phyloP scores from a whole-genome alignment of 441 rosid genomes.

The Francoa sonchifolia region DNA sequence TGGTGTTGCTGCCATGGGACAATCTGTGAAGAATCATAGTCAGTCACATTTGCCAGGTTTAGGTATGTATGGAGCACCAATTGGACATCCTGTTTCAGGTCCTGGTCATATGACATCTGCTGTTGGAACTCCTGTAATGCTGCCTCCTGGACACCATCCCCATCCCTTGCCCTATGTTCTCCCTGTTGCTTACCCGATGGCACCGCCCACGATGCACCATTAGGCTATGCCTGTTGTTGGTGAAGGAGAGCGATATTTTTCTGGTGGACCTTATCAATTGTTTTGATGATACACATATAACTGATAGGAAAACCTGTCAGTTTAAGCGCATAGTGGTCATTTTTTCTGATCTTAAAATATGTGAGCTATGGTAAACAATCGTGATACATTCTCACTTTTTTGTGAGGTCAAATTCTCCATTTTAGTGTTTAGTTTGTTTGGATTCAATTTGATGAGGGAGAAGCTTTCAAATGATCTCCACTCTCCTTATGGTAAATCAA shows the following conservation, averaged over 20 bases:
- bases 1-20: slow-evolving; percentile 18
- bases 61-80: slow-evolving; percentile 55
- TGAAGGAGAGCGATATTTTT: background rate
- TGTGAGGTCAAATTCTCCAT: too few relatives aligned
- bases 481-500: too few relatives aligned
- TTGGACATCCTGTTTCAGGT: slow-evolving; percentile 58
- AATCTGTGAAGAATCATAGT: slow-evolving; percentile 25
- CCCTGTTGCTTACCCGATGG: slow-evolving; percentile 59
- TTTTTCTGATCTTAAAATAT: too few relatives aligned
- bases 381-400: too few relatives aligned
- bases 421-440: too few relatives aligned
- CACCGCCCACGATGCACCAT: slow-evolving; percentile 53
- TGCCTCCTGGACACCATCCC: slow-evolving; percentile 45
- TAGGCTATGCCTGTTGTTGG: background rate
- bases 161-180: slow-evolving; percentile 39
- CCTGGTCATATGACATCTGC: slow-evolving; percentile 63
- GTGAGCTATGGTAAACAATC: too few relatives aligned
- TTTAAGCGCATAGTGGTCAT: too few relatives aligned
- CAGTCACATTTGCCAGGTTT: slow-evolving; percentile 40
- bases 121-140: slow-evolving; percentile 81
- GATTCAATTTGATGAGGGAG: too few relatives aligned
- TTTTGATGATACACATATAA: too few relatives aligned
- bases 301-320: too few relatives aligned
- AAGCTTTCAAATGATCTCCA: too few relatives aligned
- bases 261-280: too few relatives aligned